phyloP scores from a whole-genome alignment of 208 protist species.

The Wallacemonas sp. region DNA sequence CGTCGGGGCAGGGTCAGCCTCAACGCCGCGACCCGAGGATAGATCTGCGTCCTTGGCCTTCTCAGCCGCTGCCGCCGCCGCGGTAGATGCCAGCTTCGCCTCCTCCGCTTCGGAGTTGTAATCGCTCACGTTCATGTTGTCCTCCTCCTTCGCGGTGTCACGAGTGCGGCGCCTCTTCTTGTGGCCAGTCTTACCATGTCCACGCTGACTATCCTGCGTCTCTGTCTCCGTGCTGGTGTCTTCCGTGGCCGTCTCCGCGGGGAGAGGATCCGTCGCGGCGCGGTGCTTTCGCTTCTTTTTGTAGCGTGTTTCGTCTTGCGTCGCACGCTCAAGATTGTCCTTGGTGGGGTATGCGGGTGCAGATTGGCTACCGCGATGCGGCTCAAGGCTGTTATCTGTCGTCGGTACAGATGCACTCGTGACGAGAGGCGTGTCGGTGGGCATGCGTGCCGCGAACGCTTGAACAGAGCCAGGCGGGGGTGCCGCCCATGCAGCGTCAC shows the following conservation, averaged over 20 bases:
- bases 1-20: no score
- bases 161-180: not conserved
- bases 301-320: not conserved
- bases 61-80: not conserved
- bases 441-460: not conserved
- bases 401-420: not conserved
- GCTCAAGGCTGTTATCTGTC: not conserved
- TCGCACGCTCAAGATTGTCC: not conserved
- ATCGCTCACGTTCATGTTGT: constrained; percentile 14
- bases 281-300: constrained; percentile 10
- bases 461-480: not conserved
- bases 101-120: constrained; percentile 16
- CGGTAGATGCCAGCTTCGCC: constrained; percentile 1
- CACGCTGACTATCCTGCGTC: not conserved
- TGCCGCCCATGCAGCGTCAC: not conserved
- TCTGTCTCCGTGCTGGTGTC: not conserved
- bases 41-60: no score
- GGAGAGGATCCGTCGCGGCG: not conserved
- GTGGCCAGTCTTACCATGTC: not conserved
- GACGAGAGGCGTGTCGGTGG: not conserved
- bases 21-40: no score
- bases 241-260: not conserved
- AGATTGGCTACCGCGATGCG: not conserved
- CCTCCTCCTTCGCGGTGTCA: not conserved
- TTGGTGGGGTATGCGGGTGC: constrained; percentile 5